Percentiles rank a stretch among this genome's conserved stretches.
Evolutionary conservation across 2,329 filamentous ascomycete species (phyloP).

Genomic region (Colletotrichum sp.): DNA sequence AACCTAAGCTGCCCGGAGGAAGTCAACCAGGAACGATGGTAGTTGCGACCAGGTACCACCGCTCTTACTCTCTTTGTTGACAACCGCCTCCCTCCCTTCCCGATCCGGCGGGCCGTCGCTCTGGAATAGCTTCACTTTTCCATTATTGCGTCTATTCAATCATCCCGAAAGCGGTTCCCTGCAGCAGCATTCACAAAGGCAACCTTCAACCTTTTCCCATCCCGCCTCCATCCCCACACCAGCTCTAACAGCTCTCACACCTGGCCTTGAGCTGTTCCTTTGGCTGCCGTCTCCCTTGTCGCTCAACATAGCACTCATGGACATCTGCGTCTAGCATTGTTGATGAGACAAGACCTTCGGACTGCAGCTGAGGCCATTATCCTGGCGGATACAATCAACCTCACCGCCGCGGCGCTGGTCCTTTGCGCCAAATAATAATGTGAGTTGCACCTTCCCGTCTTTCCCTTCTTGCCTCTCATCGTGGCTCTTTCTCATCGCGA

Average conservation of each 20-base stretch:
- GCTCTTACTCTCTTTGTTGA: conserved; percentile 20
- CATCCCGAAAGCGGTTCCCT: not conserved
- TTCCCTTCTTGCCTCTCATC: not conserved
- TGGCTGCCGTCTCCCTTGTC: conserved; percentile 4
- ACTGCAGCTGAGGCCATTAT: not conserved
- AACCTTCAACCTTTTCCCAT: not conserved
- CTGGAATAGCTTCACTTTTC: conserved; percentile 20
- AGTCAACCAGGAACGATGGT: conserved; percentile 11
- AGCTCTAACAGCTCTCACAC: not conserved
- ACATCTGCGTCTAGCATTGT: conserved; percentile 7
- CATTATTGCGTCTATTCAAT: not conserved
- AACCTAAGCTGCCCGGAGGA: not conserved
- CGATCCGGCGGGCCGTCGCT: conserved; percentile 17
- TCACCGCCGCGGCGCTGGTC: not conserved
- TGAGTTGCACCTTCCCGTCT: conserved; percentile 4
- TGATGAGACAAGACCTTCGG: conserved; percentile 6
- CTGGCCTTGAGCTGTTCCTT: not conserved
- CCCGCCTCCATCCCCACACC: not conserved
- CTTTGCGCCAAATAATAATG: conserved; percentile 13
- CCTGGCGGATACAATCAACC: not conserved
- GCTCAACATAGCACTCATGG: conserved; percentile 13
- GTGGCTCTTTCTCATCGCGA: not conserved
- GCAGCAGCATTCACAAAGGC: conserved; percentile 5
- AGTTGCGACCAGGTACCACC: conserved; percentile 13
- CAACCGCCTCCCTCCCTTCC: conserved; percentile 16